Evolutionary conservation across 371 early-diverging fungal species (phyloP).

Genomic region (Rhizopus stolonifer): DNA sequence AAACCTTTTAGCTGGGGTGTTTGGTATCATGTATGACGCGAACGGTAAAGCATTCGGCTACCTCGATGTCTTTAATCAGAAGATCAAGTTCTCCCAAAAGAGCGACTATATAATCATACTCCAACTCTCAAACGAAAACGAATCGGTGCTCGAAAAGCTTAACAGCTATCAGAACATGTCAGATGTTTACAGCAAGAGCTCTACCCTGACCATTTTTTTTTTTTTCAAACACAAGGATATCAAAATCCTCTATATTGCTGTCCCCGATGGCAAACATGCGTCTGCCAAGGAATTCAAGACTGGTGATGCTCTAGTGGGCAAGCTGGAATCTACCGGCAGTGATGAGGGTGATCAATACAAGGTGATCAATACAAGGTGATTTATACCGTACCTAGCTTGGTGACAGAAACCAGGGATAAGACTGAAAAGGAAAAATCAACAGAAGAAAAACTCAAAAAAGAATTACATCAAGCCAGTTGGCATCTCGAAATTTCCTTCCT

Average conservation of each 20-base stretch:
- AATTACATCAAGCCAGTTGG: slow-evolving; percentile 70
- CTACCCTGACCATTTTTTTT: slow-evolving; percentile 41
- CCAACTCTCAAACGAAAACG: slow-evolving; percentile 70
- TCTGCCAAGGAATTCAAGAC: slow-evolving; percentile 74
- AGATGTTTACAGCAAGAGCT: slow-evolving; percentile 52
- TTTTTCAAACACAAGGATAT: slow-evolving; percentile 34
- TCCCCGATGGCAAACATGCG: slow-evolving; percentile 32
- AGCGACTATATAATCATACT: slow-evolving; percentile 84
- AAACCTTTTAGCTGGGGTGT: slow-evolving; percentile 51
- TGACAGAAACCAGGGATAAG: slow-evolving; percentile 14
- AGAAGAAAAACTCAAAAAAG: slow-evolving; percentile 52
- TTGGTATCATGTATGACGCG: slow-evolving; percentile 59
- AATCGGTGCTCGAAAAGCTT: slow-evolving; percentile 72
- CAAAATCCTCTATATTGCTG: slow-evolving; percentile 40
- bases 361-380: slow-evolving; percentile 61
- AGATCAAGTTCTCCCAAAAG: slow-evolving; percentile 66
- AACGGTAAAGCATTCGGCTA: slow-evolving; percentile 65
- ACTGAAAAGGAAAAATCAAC: slow-evolving; percentile 37
- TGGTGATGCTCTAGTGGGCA: slow-evolving; percentile 81
- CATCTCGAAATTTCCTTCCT: slow-evolving; percentile 79
- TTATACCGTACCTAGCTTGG: slow-evolving; percentile 57
- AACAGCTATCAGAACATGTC: slow-evolving; percentile 57
- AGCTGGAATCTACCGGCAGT: slow-evolving; percentile 53
- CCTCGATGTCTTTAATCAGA: slow-evolving; percentile 75
- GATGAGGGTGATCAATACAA: slow-evolving; percentile 63